Evolutionary conservation across 305 asterid genomes (phyloP), one percentile per base, ranked within the genome.

Genomic region (Solanum hybrid): DNA sequence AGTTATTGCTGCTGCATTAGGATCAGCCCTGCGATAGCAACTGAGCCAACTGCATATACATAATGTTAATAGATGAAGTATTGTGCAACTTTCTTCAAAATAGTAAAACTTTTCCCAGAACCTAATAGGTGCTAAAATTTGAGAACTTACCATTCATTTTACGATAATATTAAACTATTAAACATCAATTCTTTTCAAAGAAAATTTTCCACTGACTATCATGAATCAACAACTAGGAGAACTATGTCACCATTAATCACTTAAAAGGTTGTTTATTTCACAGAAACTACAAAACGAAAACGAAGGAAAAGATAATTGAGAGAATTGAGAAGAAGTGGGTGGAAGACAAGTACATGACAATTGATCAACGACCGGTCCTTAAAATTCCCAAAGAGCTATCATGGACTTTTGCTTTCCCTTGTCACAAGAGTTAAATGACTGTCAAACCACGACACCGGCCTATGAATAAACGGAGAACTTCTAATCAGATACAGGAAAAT

Each of bases 21-120:
- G 73, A 87, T 8, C 57, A 92, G 75, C 65, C 68, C 80, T 83
- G 73, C 20, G 57, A 88, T 36, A 87, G 91, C 91, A 9, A 91
- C 36, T 57, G 89, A 70, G 13, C 39, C 87, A 37, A 88, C 91
- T 91, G 90, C 79, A 87, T 77, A 72, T 80, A 81, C 41, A 84
- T 37, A 68, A 4, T 73, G 88, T 45, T 76, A 29, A 37, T 81
- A 24, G 10, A 27, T 89, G 17, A 9, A 78, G 70, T 70, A 36
- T 81, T 38, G 41, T 11, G 68, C 36, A 81, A 81, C n/a, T 12
- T 38, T 81, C n/a, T 13, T 81, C 11, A 7, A 38, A 38, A 81
- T 81, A 11, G 68, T 24, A 13, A 38, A 81, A n/a, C 34, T 38
- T 38, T 81, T 38, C 9, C 86, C 34, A 3, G 68, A n/a, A 80